Evolutionary conservation across 2,329 filamentous ascomycete species (phyloP).

Genomic region (Xylariaceae sp.): DNA sequence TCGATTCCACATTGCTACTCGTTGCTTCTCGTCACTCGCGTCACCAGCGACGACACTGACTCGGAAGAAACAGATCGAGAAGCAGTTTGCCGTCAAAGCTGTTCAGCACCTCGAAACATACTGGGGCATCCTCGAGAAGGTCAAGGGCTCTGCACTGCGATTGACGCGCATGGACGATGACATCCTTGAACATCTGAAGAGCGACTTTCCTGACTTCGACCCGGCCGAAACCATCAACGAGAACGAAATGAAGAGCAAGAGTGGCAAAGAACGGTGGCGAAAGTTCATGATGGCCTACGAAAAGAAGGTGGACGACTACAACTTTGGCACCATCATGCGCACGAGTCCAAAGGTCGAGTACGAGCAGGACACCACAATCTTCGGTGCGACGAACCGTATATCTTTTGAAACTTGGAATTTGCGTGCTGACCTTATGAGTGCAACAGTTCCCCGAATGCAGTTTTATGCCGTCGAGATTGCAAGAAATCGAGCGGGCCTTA

Average conservation of each 20-base stretch:
- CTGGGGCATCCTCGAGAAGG: slow-evolving; percentile 90
- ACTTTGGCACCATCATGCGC: slow-evolving; percentile 93
- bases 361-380: slow-evolving; percentile 83
- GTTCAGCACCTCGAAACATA: slow-evolving; percentile 97
- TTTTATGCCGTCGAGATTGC: slow-evolving; percentile 77
- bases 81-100: slow-evolving; percentile 97
- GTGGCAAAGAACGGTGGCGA: slow-evolving; percentile 90
- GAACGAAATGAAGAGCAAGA: slow-evolving; percentile 96
- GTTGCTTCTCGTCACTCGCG: neutral
- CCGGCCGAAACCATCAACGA: slow-evolving; percentile 76
- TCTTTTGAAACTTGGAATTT: slow-evolving; percentile 44
- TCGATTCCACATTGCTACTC: neutral
- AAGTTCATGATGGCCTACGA: slow-evolving; percentile 93
- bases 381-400: slow-evolving; percentile 50
- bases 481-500: slow-evolving; percentile 82
- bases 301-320: slow-evolving; percentile 93
- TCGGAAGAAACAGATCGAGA: slow-evolving; percentile 69
- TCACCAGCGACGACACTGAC: slow-evolving; percentile 1
- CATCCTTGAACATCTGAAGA: slow-evolving; percentile 83
- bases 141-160: slow-evolving; percentile 81
- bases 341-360: slow-evolving; percentile 77
- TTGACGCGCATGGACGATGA: slow-evolving; percentile 95
- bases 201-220: slow-evolving; percentile 91
- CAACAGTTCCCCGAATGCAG: slow-evolving; percentile 59
- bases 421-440: neutral